phyloP scores from a whole-genome alignment of 2,329 filamentous ascomycete species.

The Ophiostoma angusticollis region DNA sequence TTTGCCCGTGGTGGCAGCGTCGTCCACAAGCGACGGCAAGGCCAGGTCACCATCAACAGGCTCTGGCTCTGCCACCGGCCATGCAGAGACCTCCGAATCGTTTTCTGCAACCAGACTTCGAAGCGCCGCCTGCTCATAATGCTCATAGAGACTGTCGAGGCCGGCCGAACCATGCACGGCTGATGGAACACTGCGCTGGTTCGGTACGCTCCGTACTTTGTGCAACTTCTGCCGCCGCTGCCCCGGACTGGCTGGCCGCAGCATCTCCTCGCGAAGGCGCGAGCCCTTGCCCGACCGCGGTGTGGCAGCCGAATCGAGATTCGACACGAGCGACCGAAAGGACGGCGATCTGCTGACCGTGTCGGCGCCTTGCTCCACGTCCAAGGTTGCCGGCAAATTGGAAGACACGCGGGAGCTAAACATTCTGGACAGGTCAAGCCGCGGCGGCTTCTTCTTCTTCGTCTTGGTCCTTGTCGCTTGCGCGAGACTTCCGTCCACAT shows the following conservation, averaged over 20 bases:
- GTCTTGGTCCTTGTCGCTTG: conserved; percentile 17
- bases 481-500: conserved; percentile 27
- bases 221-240: too few relatives aligned
- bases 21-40: too few relatives aligned
- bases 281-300: too few relatives aligned
- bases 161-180: conserved; percentile 17
- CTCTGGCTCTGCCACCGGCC: background rate
- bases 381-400: conserved; percentile 18
- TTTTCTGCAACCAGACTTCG: conserved; percentile 25
- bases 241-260: too few relatives aligned
- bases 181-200: background rate
- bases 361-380: conserved; percentile 18
- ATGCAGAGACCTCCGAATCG: background rate
- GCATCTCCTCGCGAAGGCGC: too few relatives aligned
- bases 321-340: conserved; percentile 25
- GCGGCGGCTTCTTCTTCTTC: conserved; percentile 36
- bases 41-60: too few relatives aligned
- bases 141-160: conserved; percentile 40
- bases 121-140: conserved; percentile 45
- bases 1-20: background rate
- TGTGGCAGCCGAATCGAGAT: too few relatives aligned
- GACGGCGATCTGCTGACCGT: conserved; percentile 31
- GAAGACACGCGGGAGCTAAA: conserved; percentile 21
- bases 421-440: conserved; percentile 35
- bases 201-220: background rate